Evolutionary conservation across 495 filamentous ascomycete genomes (phyloP).

Genomic region (Penicillium cosmopolitanum): DNA sequence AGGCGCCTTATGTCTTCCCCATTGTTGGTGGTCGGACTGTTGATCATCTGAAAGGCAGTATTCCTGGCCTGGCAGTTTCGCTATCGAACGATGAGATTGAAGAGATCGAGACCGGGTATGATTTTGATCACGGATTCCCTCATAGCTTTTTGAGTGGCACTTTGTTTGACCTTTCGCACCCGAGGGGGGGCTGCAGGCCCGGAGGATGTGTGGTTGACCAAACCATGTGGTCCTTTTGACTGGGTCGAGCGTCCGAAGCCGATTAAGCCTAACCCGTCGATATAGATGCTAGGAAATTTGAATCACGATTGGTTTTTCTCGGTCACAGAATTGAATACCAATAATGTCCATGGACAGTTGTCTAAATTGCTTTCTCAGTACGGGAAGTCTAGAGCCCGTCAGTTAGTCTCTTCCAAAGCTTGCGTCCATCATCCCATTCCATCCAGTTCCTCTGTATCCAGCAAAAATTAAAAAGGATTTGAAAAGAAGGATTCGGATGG

Average conservation of each 20-base stretch:
- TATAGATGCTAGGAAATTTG: neutral
- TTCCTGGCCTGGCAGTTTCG: constrained; percentile 59
- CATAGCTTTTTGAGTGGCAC: constrained; percentile 41
- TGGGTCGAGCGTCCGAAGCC: constrained; percentile 22
- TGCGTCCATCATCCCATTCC: too few species aligned
- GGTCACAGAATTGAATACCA: too few species aligned
- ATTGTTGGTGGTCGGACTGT: constrained; percentile 70
- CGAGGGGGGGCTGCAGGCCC: constrained; percentile 15
- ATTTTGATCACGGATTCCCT: constrained; percentile 66
- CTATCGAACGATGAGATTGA: constrained; percentile 62
- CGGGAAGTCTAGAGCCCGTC: too few species aligned
- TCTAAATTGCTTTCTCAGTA: too few species aligned
- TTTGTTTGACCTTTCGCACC: constrained; percentile 17
- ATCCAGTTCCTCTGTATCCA: too few species aligned
- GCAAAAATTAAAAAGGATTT: too few species aligned
- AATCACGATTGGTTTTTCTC: too few species aligned
- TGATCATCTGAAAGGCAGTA: constrained; percentile 66
- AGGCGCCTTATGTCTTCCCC: constrained; percentile 70
- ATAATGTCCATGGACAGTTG: too few species aligned
- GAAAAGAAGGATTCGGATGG: too few species aligned
- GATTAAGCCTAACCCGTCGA: constrained; percentile 9
- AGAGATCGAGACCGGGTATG: constrained; percentile 60
- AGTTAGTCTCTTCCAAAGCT: too few species aligned
- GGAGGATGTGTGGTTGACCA: constrained; percentile 20
- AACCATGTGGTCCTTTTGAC: constrained; percentile 21